Base-by-base conservation (phyloP, 2,329 filamentous ascomycete species). In the Penicillium sp. region DNA sequence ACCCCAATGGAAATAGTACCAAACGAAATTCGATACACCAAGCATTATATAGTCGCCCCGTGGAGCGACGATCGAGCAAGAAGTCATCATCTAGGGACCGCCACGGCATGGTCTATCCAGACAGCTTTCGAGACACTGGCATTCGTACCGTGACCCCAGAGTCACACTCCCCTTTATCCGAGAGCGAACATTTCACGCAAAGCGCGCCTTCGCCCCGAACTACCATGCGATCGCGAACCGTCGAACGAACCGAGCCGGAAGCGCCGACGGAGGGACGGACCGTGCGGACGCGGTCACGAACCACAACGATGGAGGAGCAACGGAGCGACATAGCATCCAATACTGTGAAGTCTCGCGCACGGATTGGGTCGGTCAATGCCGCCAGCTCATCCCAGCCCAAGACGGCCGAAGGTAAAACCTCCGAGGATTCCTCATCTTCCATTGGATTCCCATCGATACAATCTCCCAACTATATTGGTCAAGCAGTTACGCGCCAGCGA, bases 361-460 rank as follows among this genome's bases (percentile, higher is more conserved):
- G 75, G 31, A 60, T 78, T 21, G 74, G 74, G 26, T 78, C 76
- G 14, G 68, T 78, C 49, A 77, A 75, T 55, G 70, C 74, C 29
- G 60, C 71, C 33, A 63, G 68, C 33, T 58, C 64, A 3, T 62
- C 73, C 14, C 69, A 71, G 26, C 59, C 69, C 16, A 77, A 76
- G 51, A 62, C 68, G n/a, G 57, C 70, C 1, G 76, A 78, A 26
- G 73, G 33, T 21, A 76, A 76, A 52, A 61, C 67, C n/a, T 57
- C 71, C 0, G 76, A 78, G 31, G 76, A 79, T 44, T 66, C 69
- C 14, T 63, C 71, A 33, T 60, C 67, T 31, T 80, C 79, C 19
- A 80, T 81, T 57, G 79, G 79, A 3, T 80, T 75, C 57, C 79
- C 78, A 19, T 80, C 79, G 13, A 78, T 80, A 37, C 75, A 78